Evolutionary conservation across 805 yeast species (phyloP).

Genomic region (Grigorovia yakushimaensis): DNA sequence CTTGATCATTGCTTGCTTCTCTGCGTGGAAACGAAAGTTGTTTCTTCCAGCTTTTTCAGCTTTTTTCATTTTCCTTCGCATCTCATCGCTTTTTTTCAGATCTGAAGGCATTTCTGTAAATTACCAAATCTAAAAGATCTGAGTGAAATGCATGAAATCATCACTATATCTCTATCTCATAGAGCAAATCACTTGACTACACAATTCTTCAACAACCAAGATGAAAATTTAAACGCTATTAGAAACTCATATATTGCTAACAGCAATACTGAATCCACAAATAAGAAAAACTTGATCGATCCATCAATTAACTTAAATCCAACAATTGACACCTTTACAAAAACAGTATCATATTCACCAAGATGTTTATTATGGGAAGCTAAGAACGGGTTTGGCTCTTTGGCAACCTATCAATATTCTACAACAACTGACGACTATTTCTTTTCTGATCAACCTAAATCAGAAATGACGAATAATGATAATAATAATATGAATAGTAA

Average conservation of each 20-base stretch:
- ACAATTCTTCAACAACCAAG: constrained; percentile 77
- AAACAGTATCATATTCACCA: constrained; percentile 62
- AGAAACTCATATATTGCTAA: background rate
- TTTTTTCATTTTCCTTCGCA: too few relatives aligned
- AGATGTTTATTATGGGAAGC: constrained; percentile 76
- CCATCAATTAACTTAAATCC: constrained; percentile 41
- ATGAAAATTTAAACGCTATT: constrained; percentile 42
- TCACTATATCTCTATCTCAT: constrained; percentile 68
- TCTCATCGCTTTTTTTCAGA: background rate
- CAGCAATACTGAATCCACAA: background rate
- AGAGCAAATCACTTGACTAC: constrained; percentile 64
- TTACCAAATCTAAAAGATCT: background rate
- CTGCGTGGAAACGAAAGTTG: too few relatives aligned
- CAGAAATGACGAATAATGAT: background rate
- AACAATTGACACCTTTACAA: constrained; percentile 30
- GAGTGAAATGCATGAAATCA: constrained; percentile 73
- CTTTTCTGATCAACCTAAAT: background rate
- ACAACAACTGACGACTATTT: constrained; percentile 15
- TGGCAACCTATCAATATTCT: constrained; percentile 45
- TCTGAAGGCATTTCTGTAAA: background rate
- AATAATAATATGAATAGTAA: background rate
- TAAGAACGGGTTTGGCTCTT: constrained; percentile 64
- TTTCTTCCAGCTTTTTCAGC: background rate
- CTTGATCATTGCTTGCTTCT: background rate
- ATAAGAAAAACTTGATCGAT: constrained; percentile 22